Evolutionary conservation across 2,329 filamentous ascomycete genomes (phyloP), one percentile per base, ranked within the genome.

Genomic region (Aureobasidium musti): DNA sequence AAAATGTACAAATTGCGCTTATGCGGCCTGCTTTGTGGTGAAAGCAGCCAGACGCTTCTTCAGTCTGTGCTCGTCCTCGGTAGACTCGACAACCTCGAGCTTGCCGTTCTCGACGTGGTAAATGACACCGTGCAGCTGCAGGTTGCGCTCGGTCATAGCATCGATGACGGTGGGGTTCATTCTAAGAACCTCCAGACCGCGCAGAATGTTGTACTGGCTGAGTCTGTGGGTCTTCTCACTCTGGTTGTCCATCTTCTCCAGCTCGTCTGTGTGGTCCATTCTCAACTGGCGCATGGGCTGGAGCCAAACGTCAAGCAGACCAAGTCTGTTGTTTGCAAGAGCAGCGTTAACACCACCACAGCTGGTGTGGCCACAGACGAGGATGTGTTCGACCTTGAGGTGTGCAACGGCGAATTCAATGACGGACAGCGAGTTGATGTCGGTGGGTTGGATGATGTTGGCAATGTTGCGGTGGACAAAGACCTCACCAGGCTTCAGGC

Each of bases 391-490:
- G 69, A 90, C 87, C 72, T 89, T 86, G 41, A 96, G 81, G 75
- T 90, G 83, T 67, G 79, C 81, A 67, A 96, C 90, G 50, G 91
- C 89, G 75, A 89, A 96, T 75, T 94, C 89, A 74, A 96, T 88
- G 53, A 94, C 91, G 65, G 87, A 86, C 13, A 87, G 83, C 39
- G 88, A 87, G 79, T 87, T 91, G 76, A 94, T 85, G 76, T 96
- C 92, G 72, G 87, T 87, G 23, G 87, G 81, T 67, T 87, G 87
- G 69, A 96, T 80, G 74, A 94, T 86, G 81, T 96, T 96, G 78
- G 91, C 91, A 76, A 96, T 93, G 82, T 96, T 96, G 76, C 92
- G 90, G 82, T 96, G 91, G 63, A 92, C 89, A 77, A 96, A 96
- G 71, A 96, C 88, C 73, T 96, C 91, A 67, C 92, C 91, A 3